Evolutionary conservation across 1,284 basidiomycete species (phyloP).

Genomic region (Fomitopsis pinicola): DNA sequence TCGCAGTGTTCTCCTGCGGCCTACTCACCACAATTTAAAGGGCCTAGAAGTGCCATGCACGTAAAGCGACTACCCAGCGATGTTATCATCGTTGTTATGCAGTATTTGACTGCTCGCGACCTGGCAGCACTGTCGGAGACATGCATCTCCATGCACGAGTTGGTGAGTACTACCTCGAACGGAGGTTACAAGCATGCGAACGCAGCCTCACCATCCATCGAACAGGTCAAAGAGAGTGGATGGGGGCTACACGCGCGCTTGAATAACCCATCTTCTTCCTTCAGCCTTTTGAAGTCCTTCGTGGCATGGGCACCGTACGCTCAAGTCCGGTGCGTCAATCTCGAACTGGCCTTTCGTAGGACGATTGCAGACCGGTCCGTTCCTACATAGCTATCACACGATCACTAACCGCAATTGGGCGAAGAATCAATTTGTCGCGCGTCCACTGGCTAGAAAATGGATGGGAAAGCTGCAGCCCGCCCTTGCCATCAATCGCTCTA

Average conservation of each 20-base stretch:
- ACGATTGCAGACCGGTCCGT: neutral
- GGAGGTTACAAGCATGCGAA: neutral
- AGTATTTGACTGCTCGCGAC: conserved; percentile 40
- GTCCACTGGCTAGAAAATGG: conserved; percentile 68
- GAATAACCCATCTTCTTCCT: conserved; percentile 52
- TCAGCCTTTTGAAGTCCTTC: conserved; percentile 45
- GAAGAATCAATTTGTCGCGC: conserved; percentile 49
- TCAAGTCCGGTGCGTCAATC: conserved; percentile 31
- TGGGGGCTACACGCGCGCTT: conserved; percentile 50
- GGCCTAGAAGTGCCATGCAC: conserved; percentile 12
- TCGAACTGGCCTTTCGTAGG: neutral
- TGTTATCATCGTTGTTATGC: conserved; percentile 51
- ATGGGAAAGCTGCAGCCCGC: conserved; percentile 50
- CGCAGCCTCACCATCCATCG: neutral
- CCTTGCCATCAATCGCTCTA: conserved; percentile 52
- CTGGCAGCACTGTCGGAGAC: conserved; percentile 43
- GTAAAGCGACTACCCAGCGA: conserved; percentile 45
- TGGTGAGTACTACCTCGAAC: conserved; percentile 38
- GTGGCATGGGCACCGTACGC: conserved; percentile 41
- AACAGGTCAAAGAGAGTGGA: conserved; percentile 56
- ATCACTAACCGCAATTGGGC: conserved; percentile 56
- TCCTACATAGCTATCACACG: conserved; percentile 39
- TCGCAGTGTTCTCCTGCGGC: neutral
- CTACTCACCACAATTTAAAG: neutral
- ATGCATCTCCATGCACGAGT: conserved; percentile 38